Evolutionary conservation across 768 basidiomycete genomes (phyloP).

Genomic region (Auriscalpium vulgare): DNA sequence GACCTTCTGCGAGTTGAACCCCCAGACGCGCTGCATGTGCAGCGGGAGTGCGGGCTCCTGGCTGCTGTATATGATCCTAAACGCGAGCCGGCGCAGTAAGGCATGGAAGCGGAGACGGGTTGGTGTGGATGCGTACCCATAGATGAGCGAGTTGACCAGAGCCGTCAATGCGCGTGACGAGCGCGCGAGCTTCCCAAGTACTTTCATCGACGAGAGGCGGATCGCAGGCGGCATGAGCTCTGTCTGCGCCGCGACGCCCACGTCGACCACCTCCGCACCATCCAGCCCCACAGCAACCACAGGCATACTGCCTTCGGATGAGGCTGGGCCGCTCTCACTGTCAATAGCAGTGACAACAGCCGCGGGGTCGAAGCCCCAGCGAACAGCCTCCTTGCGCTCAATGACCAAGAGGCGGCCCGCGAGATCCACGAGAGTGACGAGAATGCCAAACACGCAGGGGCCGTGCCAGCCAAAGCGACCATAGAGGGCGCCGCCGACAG

Average conservation of each 20-base stretch:
- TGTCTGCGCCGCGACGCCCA: background rate
- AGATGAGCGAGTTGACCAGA: constrained; percentile 23
- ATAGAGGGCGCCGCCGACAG: constrained; percentile 32
- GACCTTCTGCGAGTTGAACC: constrained; percentile 31
- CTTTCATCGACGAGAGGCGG: constrained; percentile 8
- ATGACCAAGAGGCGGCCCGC: constrained; percentile 30
- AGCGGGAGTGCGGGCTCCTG: constrained; percentile 30
- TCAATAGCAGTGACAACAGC: no score
- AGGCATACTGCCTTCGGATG: no score
- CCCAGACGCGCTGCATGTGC: constrained; percentile 26
- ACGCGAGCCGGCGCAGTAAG: background rate
- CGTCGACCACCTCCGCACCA: background rate
- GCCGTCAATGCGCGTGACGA: constrained; percentile 22
- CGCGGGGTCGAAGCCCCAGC: constrained; percentile 23
- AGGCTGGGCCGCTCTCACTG: no score
- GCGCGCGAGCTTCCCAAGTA: constrained; percentile 17
- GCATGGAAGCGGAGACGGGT: background rate
- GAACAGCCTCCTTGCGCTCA: constrained; percentile 27
- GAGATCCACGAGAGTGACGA: constrained; percentile 25
- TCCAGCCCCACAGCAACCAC: background rate
- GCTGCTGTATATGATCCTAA: constrained; percentile 21
- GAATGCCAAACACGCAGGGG: constrained; percentile 31
- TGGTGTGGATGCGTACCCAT: constrained; percentile 24
- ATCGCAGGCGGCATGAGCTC: no score
- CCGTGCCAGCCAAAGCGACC: constrained; percentile 28